Percentiles rank a stretch among this genome's conserved stretches.
Conservation (phyloP, 305 asterid genomes). For the Ruellia speciosa region DNA sequence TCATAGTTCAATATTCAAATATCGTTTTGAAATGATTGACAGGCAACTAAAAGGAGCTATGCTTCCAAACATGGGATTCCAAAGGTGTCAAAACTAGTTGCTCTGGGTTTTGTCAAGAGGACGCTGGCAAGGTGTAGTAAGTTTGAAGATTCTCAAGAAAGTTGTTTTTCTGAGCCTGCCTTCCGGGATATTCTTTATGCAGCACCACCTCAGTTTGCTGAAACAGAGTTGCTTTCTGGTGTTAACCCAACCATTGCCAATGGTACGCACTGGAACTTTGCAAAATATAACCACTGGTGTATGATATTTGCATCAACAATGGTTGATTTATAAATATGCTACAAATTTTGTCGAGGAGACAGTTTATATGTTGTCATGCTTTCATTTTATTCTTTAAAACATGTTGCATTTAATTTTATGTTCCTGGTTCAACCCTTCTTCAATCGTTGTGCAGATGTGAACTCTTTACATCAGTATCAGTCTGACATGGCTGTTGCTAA, state of each 20-base stretch:
- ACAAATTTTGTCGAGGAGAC: not conserved
- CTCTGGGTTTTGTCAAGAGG: conserved; percentile 75
- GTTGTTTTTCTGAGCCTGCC: conserved; percentile 76
- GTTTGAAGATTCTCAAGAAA: conserved; percentile 60
- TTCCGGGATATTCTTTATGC: conserved; percentile 67
- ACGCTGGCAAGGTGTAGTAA: conserved; percentile 65
- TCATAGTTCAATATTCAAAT: not conserved
- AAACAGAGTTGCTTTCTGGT: conserved; percentile 46
- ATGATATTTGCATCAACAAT: not conserved
- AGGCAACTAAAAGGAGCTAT: conserved; percentile 82
- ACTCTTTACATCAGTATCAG: conserved; percentile 30
- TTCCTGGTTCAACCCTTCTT: conserved; percentile 11
- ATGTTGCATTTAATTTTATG: no score
- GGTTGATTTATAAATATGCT: not conserved
- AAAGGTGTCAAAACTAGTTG: conserved; percentile 70
- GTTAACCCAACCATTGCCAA: conserved; percentile 28
- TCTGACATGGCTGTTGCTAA: conserved; percentile 44
- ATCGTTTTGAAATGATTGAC: conserved; percentile 27
- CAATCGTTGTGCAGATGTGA: conserved; percentile 31
- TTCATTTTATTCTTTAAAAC: no score
- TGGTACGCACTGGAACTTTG: conserved; percentile 30
- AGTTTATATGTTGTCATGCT: no score
- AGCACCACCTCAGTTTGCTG: conserved; percentile 55
- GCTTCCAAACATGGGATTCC: conserved; percentile 75
- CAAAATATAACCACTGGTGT: not conserved